Evolutionary conservation across 2,329 filamentous ascomycete genomes (phyloP), one percentile per base, ranked within the genome.

Genomic region (Diaporthe vexans): DNA sequence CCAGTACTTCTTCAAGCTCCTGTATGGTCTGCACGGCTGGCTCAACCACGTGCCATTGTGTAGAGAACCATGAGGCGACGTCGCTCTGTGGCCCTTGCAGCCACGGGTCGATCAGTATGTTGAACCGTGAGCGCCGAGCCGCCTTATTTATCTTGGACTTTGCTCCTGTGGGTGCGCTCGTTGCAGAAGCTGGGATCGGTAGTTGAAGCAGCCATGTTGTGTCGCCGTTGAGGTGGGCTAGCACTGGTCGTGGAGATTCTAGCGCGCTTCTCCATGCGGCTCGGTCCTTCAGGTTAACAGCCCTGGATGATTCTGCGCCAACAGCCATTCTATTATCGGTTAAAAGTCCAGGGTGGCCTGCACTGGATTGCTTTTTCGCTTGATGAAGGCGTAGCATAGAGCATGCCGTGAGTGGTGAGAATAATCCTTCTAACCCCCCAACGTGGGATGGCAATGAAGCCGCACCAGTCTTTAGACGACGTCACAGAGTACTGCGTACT

Each of bases 161-260:
- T 8, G 48, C n/a, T 15, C n/a, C 29, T n/a, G 72, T 2, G 24
- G 61, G 33, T 17, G 59, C 46, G 7, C 48, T n/a, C 11, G 13
- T 19, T 11, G 19, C 4, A 40, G 82, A 81, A 0, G 82, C 78
- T 7, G 90, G 90, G 58, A 88, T 87, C 0, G 91, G 91, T 11
- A 93, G 84, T 75, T 91, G 90, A n/a, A 93, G 82, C 2, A 93
- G 84, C 91, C 91, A 93, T 29, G 88, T 90, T 6, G 90, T 92
- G 82, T 93, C 91, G 77, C 88, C 91, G 80, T 93, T 93, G 43
- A 93, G 85, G 80, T 93, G 91, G 70, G 90, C 88, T 11, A 94
- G 85, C 54, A 93, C 75, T 19, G 85, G 82, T 17, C 81, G 80
- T 43, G 73, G 54, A n/a, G 72, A 58, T 48, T 57, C 48, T 35